Percentiles rank a stretch among this genome's conserved stretches.
Conservation (phyloP, 2,329 filamentous ascomycete species). For the Scedosporium dehoogii region DNA sequence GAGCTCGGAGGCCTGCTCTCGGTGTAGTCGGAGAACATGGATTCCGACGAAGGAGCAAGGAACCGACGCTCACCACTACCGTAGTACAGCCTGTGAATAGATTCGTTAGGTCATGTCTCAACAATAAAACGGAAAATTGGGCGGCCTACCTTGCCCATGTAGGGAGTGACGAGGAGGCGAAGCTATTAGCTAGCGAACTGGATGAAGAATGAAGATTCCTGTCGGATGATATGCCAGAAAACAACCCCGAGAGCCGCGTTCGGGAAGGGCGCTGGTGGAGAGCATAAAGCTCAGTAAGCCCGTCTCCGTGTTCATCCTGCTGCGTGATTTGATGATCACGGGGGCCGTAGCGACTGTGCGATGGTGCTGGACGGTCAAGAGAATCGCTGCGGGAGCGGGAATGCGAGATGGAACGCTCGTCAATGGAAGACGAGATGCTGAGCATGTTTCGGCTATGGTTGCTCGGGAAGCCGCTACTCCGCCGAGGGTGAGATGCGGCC, state of each 20-base stretch:
- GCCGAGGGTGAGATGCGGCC: conserved; percentile 28
- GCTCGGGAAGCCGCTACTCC: conserved; percentile 39
- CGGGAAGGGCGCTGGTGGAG: conserved; percentile 44
- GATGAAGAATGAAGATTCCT: conserved; percentile 41
- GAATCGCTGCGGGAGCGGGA: conserved; percentile 33
- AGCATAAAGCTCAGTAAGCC: conserved; percentile 48
- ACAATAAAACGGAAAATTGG: conserved; percentile 11
- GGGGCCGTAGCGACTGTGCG: conserved; percentile 27
- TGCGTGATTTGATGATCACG: conserved; percentile 38
- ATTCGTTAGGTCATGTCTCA: neutral
- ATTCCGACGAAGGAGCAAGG: conserved; percentile 36
- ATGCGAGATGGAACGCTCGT: conserved; percentile 29
- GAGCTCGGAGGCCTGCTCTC: conserved; percentile 38
- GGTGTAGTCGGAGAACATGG: conserved; percentile 34
- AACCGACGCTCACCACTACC: conserved; percentile 51
- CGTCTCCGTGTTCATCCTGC: conserved; percentile 55
- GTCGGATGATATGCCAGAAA: conserved; percentile 36
- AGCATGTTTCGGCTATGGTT: conserved; percentile 44
- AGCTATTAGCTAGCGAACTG: conserved; percentile 37
- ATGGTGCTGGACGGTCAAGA: conserved; percentile 38
- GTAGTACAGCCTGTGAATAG: conserved; percentile 54
- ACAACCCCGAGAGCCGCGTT: conserved; percentile 40
- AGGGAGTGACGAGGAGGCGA: conserved; percentile 35
- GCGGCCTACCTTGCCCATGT: conserved; percentile 40
- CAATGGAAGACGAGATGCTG: conserved; percentile 47